These are phyloP conservation scores for Apiosordaria backusii DNA, from an alignment of 495 filamentous ascomycete species.

Conservation along the genomic window DNA sequence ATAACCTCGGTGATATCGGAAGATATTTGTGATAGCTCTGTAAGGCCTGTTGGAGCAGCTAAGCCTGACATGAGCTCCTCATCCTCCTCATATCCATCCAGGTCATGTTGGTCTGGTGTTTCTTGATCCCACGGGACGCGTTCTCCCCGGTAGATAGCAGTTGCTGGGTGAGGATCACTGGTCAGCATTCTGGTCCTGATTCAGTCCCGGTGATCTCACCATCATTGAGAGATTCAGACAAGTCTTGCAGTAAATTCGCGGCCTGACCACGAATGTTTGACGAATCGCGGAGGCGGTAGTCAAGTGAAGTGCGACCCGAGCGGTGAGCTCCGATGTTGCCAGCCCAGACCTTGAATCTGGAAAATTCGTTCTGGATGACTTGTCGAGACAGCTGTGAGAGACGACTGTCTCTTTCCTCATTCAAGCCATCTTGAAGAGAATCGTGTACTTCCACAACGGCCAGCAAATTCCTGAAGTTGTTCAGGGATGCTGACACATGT, in stretches of 20 bases:
- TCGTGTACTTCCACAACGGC: too few species aligned
- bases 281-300: conserved; percentile 43
- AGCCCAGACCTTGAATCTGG: background rate
- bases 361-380: background rate
- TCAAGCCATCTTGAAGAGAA: too few species aligned
- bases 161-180: background rate
- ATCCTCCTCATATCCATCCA: conserved; percentile 3
- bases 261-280: conserved; percentile 38
- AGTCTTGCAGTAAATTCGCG: conserved; percentile 28
- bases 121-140: conserved; percentile 6
- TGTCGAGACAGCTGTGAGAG: background rate
- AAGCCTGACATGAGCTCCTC: background rate
- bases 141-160: background rate
- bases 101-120: background rate
- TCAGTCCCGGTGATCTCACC: background rate
- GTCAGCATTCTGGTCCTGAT: background rate
- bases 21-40: conserved; percentile 11
- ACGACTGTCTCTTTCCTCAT: too few species aligned
- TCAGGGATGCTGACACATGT: too few species aligned
- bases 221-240: conserved; percentile 7
- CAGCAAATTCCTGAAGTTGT: too few species aligned
- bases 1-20: conserved; percentile 6
- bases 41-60: background rate
- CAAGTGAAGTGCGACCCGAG: conserved; percentile 23
- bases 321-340: conserved; percentile 5